Evolutionary conservation across 176 grass and related monocot genomes (phyloP).

Genomic region (Musa acuminata): DNA sequence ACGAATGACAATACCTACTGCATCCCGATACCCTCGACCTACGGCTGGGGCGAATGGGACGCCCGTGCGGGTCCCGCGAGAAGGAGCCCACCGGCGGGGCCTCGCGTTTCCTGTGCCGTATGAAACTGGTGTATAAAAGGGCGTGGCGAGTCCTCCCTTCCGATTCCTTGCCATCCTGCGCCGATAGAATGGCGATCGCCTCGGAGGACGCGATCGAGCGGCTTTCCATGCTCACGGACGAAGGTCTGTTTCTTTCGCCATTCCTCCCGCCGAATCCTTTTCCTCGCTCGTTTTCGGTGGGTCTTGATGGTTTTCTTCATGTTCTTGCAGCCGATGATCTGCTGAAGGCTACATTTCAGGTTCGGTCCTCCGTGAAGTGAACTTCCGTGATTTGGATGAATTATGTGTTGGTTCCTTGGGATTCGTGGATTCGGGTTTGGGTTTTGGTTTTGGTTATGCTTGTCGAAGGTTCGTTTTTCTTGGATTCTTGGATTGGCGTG

Average conservation of each 20-base stretch:
- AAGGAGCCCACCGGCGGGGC: too few species aligned
- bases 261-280: neutral
- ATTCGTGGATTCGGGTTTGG: slow-evolving; percentile 10
- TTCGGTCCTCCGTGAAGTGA: neutral
- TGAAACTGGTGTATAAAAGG: too few species aligned
- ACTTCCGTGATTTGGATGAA: neutral
- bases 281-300: neutral
- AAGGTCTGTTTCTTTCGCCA: neutral
- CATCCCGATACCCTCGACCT: too few species aligned
- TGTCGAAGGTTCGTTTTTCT: neutral
- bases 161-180: neutral
- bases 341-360: slow-evolving; percentile 15
- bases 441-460: neutral
- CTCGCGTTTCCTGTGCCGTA: too few species aligned
- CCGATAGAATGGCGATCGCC: neutral
- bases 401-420: neutral
- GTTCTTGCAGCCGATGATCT: slow-evolving; percentile 11
- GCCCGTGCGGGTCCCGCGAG: too few species aligned
- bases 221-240: slow-evolving; percentile 1
- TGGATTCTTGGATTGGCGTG: neutral
- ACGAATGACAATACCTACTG: too few species aligned
- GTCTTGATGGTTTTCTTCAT: neutral
- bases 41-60: too few species aligned
- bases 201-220: neutral
- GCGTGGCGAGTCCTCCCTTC: too few species aligned